Conservation (phyloP, 2,329 filamentous ascomycete genomes). For the Fusarium setosum region DNA sequence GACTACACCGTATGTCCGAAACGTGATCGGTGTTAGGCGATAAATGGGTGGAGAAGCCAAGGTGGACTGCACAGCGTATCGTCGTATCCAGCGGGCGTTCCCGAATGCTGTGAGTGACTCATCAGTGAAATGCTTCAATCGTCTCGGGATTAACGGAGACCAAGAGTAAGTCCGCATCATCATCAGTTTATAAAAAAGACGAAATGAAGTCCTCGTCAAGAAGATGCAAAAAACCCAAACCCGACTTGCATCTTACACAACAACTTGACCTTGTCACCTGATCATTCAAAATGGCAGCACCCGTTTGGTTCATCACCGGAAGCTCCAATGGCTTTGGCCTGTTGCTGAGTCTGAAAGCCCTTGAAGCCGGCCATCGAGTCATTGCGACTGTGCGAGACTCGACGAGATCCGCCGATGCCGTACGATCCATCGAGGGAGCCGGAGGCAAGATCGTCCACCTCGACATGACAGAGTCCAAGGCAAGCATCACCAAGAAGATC, state of each 20-base stretch:
- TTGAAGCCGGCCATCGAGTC: conserved; percentile 33
- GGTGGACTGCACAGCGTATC: too few relatives aligned
- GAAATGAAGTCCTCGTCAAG: not conserved
- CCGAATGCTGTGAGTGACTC: too few relatives aligned
- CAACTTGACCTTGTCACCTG: too few relatives aligned
- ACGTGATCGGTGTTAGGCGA: conserved; percentile 14
- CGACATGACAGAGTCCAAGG: conserved; percentile 42
- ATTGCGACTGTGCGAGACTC: conserved; percentile 34
- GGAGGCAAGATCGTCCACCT: conserved; percentile 44
- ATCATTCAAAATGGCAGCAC: conserved; percentile 33
- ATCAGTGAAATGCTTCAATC: not conserved
- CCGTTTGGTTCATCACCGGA: conserved; percentile 41
- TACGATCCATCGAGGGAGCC: conserved; percentile 31
- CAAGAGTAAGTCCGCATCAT: conserved; percentile 19
- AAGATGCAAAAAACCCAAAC: too few relatives aligned
- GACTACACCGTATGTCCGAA: conserved; percentile 3
- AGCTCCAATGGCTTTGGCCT: conserved; percentile 39
- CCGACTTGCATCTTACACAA: not conserved
- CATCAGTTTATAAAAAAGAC: not conserved
- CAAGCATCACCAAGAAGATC: conserved; percentile 38
- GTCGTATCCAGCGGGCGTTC: too few relatives aligned
- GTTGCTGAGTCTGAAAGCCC: conserved; percentile 28
- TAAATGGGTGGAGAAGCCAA: not conserved
- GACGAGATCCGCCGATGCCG: conserved; percentile 24
- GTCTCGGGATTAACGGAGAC: conserved; percentile 10